phyloP scores from a whole-genome alignment of 1,284 basidiomycete species.

The Volvariella volvacea region DNA sequence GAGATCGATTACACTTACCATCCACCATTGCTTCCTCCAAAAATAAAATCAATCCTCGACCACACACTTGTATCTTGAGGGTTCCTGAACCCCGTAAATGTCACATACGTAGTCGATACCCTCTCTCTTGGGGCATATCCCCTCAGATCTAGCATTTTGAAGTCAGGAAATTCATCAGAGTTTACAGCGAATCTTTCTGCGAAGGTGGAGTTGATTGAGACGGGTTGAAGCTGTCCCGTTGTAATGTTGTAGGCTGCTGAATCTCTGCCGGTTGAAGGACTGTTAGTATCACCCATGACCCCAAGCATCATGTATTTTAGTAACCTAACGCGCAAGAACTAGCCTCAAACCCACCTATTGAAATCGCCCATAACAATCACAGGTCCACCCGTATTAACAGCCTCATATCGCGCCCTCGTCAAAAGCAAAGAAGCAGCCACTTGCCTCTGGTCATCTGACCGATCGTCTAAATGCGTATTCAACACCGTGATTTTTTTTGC shows the following conservation, averaged over 20 bases:
- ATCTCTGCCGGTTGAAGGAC: conserved; percentile 33
- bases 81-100: conserved; percentile 45
- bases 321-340: neutral
- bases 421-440: conserved; percentile 47
- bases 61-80: conserved; percentile 32
- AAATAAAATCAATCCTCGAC: conserved; percentile 47
- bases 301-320: neutral
- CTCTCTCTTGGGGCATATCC: conserved; percentile 31
- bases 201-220: conserved; percentile 37
- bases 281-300: conserved; percentile 11
- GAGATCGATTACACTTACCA: conserved; percentile 32
- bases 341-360: conserved; percentile 29
- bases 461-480: conserved; percentile 51
- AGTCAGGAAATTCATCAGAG: conserved; percentile 23
- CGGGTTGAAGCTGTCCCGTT: conserved; percentile 33
- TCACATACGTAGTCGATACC: conserved; percentile 44
- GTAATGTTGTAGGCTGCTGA: conserved; percentile 46
- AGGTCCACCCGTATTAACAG: conserved; percentile 27
- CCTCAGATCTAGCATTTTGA: conserved; percentile 41
- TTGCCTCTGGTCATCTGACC: conserved; percentile 44
- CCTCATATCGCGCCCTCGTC: conserved; percentile 42
- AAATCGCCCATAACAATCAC: conserved; percentile 51
- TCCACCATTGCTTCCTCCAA: conserved; percentile 39
- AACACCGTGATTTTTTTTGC: conserved; percentile 31
- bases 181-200: conserved; percentile 32